phyloP scores from a whole-genome alignment of 140 eudicot species.

The Stevia rebaudiana region DNA sequence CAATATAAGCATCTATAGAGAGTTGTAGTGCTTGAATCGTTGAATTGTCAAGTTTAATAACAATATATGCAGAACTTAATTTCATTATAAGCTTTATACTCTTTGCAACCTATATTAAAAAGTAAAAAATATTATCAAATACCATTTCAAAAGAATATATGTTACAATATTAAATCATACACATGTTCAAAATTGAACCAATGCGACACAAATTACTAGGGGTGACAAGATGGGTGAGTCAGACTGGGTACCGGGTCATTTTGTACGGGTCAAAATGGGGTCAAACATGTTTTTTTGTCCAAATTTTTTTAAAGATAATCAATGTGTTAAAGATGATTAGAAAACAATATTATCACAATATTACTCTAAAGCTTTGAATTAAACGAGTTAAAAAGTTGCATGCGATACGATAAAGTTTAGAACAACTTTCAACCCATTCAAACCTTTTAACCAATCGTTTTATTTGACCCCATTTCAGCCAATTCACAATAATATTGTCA shows the following conservation, averaged over 20 bases:
- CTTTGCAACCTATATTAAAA: constrained; percentile 66
- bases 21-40: constrained; percentile 55
- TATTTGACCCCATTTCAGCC: too few relatives aligned
- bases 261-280: not conserved
- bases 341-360: too few relatives aligned
- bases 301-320: too few relatives aligned
- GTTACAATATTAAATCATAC: not conserved
- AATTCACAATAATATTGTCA: too few relatives aligned
- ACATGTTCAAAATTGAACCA: not conserved
- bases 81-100: constrained; percentile 65
- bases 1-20: constrained; percentile 51
- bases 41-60: constrained; percentile 64
- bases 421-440: too few relatives aligned
- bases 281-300: too few relatives aligned
- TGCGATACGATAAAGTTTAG: too few relatives aligned
- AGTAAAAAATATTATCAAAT: not conserved
- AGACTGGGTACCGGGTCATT: not conserved
- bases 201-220: not conserved
- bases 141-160: not conserved
- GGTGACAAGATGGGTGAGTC: not conserved
- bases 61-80: constrained; percentile 52
- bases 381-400: too few relatives aligned
- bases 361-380: too few relatives aligned
- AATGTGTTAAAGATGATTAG: too few relatives aligned
- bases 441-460: too few relatives aligned